A percentile compares a stretch with the other conserved stretches of the same genome.
These are phyloP conservation scores for Macrolepiota albuminosa DNA, from an alignment of 768 basidiomycete species.

Conservation along the genomic window DNA sequence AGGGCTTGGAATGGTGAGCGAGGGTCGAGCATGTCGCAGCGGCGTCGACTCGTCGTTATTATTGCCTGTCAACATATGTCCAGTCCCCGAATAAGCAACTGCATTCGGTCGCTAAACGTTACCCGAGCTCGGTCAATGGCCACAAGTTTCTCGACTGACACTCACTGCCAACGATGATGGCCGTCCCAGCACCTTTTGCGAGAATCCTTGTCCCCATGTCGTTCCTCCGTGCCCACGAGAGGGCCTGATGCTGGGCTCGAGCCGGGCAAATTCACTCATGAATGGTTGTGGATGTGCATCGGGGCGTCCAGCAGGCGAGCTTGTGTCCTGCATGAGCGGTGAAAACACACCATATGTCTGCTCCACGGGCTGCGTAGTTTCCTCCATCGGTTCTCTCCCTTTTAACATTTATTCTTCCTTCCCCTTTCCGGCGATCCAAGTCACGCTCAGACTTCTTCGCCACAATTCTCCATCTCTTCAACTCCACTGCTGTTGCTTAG, in stretches of 20 bases:
- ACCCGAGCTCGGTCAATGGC: not conserved
- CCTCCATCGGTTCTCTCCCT: slow-evolving; percentile 13
- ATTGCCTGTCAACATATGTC: slow-evolving; percentile 36
- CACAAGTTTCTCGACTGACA: not conserved
- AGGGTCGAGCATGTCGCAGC: slow-evolving; percentile 28
- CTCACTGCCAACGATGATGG: slow-evolving; percentile 16
- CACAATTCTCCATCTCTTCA: not conserved
- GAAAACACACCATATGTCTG: not conserved
- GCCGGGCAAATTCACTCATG: slow-evolving; percentile 29
- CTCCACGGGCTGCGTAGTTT: slow-evolving; percentile 4
- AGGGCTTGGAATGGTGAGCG: slow-evolving; percentile 24
- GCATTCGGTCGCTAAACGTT: slow-evolving; percentile 19
- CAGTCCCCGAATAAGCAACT: slow-evolving; percentile 29
- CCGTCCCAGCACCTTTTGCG: slow-evolving; percentile 2
- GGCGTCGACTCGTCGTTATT: slow-evolving; percentile 25
- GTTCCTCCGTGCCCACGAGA: slow-evolving; percentile 29
- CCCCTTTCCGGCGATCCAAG: slow-evolving; percentile 8
- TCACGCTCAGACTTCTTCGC: slow-evolving; percentile 5
- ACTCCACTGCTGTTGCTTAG: not conserved
- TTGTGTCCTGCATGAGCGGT: slow-evolving; percentile 7
- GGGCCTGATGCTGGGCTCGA: slow-evolving; percentile 50
- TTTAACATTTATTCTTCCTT: slow-evolving; percentile 17
- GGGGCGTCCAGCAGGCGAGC: slow-evolving; percentile 19
- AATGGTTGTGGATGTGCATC: slow-evolving; percentile 16
- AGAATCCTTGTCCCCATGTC: slow-evolving; percentile 35